Evolutionary conservation across 1,284 basidiomycete genomes (phyloP).

Genomic region (Pseudozyma sp.): DNA sequence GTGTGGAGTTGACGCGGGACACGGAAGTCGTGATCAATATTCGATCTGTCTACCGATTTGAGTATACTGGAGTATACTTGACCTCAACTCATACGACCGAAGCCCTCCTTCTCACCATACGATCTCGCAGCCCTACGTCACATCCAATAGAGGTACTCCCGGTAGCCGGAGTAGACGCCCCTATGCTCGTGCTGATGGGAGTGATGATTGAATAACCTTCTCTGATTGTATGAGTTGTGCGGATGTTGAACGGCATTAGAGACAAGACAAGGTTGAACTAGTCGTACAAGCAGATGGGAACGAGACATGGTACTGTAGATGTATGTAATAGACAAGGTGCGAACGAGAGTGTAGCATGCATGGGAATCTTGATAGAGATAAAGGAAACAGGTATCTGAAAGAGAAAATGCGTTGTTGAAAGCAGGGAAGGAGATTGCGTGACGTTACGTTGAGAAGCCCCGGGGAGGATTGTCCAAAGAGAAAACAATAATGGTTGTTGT

Average conservation of each 20-base stretch:
- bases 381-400: slow-evolving; percentile 34
- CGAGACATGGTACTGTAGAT: background rate
- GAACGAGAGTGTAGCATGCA: slow-evolving; percentile 19
- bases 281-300: slow-evolving; percentile 45
- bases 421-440: slow-evolving; percentile 41
- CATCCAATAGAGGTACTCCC: no score
- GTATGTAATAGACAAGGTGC: slow-evolving; percentile 17
- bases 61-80: no score
- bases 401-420: slow-evolving; percentile 50
- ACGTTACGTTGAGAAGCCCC: slow-evolving; percentile 48
- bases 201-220: slow-evolving; percentile 5
- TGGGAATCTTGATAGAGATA: slow-evolving; percentile 11
- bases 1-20: slow-evolving; percentile 13
- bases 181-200: no score
- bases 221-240: slow-evolving; percentile 43
- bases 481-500: background rate
- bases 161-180: no score
- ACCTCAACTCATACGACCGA: no score
- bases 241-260: slow-evolving; percentile 53
- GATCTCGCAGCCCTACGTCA: no score
- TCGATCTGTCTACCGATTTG: background rate
- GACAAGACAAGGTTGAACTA: slow-evolving; percentile 54
- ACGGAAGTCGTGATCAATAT: background rate
- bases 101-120: no score
- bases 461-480: slow-evolving; percentile 36